phyloP scores from a whole-genome alignment of 257 asterid genomes.

The Salvia rosmarinus region DNA sequence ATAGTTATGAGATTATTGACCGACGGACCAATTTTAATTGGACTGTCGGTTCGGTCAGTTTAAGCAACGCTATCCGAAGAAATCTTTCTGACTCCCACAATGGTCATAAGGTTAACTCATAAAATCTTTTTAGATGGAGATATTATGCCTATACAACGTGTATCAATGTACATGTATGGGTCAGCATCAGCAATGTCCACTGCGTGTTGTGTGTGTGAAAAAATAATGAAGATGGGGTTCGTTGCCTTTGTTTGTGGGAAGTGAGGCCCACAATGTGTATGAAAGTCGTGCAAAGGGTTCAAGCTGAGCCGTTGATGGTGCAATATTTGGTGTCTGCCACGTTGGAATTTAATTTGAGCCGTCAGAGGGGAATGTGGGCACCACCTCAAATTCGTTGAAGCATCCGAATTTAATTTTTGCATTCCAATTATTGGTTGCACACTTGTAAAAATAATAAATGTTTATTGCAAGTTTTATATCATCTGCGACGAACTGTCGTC shows the following conservation, averaged over 20 bases:
- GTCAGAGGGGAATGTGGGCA: background rate
- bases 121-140: too few species aligned
- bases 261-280: conserved; percentile 36
- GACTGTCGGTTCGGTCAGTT: too few species aligned
- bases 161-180: background rate
- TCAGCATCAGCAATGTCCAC: background rate
- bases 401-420: background rate
- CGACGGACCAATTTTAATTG: too few species aligned
- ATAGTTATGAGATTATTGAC: too few species aligned
- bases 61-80: too few species aligned
- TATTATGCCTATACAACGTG: too few species aligned
- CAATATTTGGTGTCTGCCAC: conserved; percentile 49
- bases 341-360: conserved; percentile 22
- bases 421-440: background rate
- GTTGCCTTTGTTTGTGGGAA: conserved; percentile 33
- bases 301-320: conserved; percentile 62
- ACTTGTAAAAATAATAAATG: background rate
- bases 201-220: background rate
- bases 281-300: conserved; percentile 33
- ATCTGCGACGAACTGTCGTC: background rate
- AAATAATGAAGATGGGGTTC: conserved; percentile 24
- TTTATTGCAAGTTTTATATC: background rate
- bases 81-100: too few species aligned
- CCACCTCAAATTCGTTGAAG: background rate
- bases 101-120: too few species aligned